Evolutionary conservation across 1,139 yeast genomes (phyloP), one percentile per base, ranked within the genome.

Genomic region (Yamadazyma blattariae): DNA sequence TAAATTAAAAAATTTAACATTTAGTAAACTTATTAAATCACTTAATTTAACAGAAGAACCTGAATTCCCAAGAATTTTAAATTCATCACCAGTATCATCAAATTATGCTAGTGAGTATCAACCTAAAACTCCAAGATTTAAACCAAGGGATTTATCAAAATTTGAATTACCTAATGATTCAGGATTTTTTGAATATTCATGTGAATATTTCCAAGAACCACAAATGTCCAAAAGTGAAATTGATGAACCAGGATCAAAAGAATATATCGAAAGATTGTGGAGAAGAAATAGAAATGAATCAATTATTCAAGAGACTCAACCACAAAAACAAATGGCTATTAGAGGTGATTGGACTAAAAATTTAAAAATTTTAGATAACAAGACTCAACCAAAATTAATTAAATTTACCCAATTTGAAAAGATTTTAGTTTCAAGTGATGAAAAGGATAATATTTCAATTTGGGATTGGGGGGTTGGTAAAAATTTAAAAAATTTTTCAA

Each of bases 151-250:
- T 44, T 45, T 64, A 20, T 30, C 34, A 4, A 54, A 57, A 26
- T 74, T 81, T 2, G 61, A 59, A n/a, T 51, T 82, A 8, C 90
- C 95, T 0, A 59, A 82, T 17, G 69, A 71, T 12, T 83, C 95
- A 15, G 82, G 82, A 4, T 90, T 92, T 54, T 81, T 90, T 46
- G 95, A 87, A 38, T 92, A 89, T 67, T 79, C 92, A 51, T 71
- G 86, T 44, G 98, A 92, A 54, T 90, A 89, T 54, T 92, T 90
- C 62, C 96, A 90, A 52, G 97, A 90, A 53, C 97, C 99, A 0
- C 97, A 92, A 54, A 85, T 92, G 84, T 80, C 88, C 13, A 81
- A 79, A 44, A 77, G 79, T 39, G 97, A 92, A 51, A 67, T 80
- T 14, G 97, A 92, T 48, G 96, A 90, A 54, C 95, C 96, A 0